Evolutionary conservation across 345 rosid species (phyloP), one percentile per base, ranked within the genome.

Genomic region (Hevea brasiliensis): DNA sequence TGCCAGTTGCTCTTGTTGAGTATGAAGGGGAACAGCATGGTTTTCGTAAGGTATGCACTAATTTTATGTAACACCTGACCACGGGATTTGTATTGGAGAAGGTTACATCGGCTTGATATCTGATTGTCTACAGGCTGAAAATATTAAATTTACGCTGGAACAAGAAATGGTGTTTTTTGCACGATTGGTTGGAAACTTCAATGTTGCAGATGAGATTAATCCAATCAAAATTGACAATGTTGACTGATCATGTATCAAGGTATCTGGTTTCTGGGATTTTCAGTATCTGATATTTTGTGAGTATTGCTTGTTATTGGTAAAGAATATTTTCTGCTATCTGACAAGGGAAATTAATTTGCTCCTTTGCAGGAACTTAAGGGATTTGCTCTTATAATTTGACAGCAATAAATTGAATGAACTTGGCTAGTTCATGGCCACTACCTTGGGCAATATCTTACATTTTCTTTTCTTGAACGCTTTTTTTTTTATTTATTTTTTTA

Each of bases 11-110:
- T 35, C 97, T 89, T 35, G 92, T 95, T 67, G 96, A 91, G 84
- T 95, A 95, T 8, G 97, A 95, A 78, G 98, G 96, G 53, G 99
- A 95, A 75, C 96, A 92, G 50, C 98, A 95, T 40, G 99, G 98
- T 68, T 95, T 95, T 72, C 93, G 98, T 72, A 95, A 92, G 94
- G 98, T 90, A 82, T 68, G 21, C 75, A 45, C 58, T 55, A 56
- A 63, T 45, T 51, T 35, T 76, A 59, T 15, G 24, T 20, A 18
- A 61, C 17, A 53, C 27, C 59, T 62, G 40, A 56, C 57, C 70
- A 41, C 32, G 53, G 47, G 24, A 14, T 53, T 29, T 61, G 3
- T 51, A 40, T 26, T 29, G 55, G 21, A 6, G 23, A 54, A 27
- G 64, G 15, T 60, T n/a, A 26, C 71, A 35, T 10, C n/a, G 62